A percentile compares a stretch with the other conserved stretches of the same genome.
These are phyloP conservation scores for Venturia nashicola DNA, from an alignment of 2,329 filamentous ascomycete genomes.

Conservation along the genomic window DNA sequence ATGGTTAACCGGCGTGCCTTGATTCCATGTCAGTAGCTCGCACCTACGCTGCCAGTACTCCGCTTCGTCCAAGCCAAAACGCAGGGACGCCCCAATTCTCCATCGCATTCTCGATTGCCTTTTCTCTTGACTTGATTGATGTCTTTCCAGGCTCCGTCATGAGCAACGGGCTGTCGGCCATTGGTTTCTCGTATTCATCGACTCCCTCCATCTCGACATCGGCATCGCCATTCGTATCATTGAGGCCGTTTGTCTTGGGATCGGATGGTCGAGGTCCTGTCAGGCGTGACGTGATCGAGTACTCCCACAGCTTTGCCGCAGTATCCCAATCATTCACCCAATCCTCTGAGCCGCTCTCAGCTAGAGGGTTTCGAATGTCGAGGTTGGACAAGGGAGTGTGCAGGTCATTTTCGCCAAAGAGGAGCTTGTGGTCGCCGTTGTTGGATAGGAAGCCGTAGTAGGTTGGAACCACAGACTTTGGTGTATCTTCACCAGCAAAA, in stretches of 20 bases:
- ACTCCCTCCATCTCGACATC: constrained; percentile 50
- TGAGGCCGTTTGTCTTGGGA: constrained; percentile 65
- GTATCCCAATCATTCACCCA: constrained; percentile 94
- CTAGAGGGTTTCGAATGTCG: constrained; percentile 87
- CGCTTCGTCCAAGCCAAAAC: constrained; percentile 83
- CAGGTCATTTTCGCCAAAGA: constrained; percentile 87
- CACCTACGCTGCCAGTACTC: constrained; percentile 66
- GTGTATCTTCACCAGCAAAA: constrained; percentile 94
- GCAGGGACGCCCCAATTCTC: constrained; percentile 93
- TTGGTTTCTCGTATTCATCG: constrained; percentile 54
- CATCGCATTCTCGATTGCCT: constrained; percentile 91
- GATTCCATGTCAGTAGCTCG: background rate
- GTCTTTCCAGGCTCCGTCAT: constrained; percentile 97
- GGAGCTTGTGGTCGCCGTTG: constrained; percentile 39
- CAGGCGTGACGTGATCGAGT: constrained; percentile 77
- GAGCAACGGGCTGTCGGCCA: constrained; percentile 80
- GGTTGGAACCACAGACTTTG: constrained; percentile 84
- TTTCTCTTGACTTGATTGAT: constrained; percentile 73
- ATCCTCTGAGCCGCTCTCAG: constrained; percentile 51
- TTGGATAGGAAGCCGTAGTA: constrained; percentile 58
- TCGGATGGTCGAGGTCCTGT: constrained; percentile 62
- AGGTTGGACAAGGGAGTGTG: constrained; percentile 62
- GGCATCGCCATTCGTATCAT: constrained; percentile 46
- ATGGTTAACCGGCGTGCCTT: background rate
- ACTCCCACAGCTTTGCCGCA: constrained; percentile 81